These are phyloP conservation scores for Penicillium sp. DNA, from an alignment of 2,329 filamentous ascomycete genomes.

Conservation along the genomic window DNA sequence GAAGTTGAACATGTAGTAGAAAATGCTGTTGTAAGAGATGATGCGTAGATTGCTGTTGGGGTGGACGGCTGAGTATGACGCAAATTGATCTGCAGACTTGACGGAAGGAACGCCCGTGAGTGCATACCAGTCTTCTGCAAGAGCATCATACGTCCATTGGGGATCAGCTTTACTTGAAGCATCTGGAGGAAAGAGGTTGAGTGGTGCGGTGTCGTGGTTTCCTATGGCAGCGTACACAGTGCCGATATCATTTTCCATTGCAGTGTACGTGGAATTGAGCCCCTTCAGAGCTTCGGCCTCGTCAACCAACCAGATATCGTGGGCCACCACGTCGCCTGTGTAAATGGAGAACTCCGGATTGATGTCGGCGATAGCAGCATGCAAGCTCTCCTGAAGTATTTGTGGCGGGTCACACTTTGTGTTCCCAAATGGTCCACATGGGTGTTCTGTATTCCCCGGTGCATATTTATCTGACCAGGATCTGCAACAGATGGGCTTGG, in stretches of 20 bases:
- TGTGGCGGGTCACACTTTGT: slow-evolving; percentile 54
- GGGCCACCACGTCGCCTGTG: slow-evolving; percentile 59
- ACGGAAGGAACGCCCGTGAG: slow-evolving; percentile 47
- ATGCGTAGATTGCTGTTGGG: slow-evolving; percentile 51
- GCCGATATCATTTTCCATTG: slow-evolving; percentile 45
- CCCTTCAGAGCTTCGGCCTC: slow-evolving; percentile 33
- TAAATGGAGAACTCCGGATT: slow-evolving; percentile 57
- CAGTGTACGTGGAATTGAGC: slow-evolving; percentile 48
- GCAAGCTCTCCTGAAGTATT: slow-evolving; percentile 55
- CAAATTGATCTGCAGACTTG: slow-evolving; percentile 41
- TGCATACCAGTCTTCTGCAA: slow-evolving; percentile 48
- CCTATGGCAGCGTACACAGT: slow-evolving; percentile 55
- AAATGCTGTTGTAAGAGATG: slow-evolving; percentile 60
- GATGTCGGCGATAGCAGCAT: slow-evolving; percentile 39
- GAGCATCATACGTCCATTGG: slow-evolving; percentile 55
- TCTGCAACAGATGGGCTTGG: slow-evolving; percentile 60
- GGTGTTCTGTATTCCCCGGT: slow-evolving; percentile 49
- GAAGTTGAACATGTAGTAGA: slow-evolving; percentile 60
- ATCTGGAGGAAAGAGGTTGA: slow-evolving; percentile 52
- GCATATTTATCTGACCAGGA: slow-evolving; percentile 49
- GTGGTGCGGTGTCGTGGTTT: slow-evolving; percentile 57
- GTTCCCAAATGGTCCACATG: slow-evolving; percentile 55
- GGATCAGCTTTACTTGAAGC: slow-evolving; percentile 39
- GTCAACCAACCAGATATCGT: slow-evolving; percentile 43
- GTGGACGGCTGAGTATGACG: slow-evolving; percentile 51